Evolutionary conservation across 768 basidiomycete genomes (phyloP), one percentile per base, ranked within the genome.

Genomic region (Suillus occidentalis): DNA sequence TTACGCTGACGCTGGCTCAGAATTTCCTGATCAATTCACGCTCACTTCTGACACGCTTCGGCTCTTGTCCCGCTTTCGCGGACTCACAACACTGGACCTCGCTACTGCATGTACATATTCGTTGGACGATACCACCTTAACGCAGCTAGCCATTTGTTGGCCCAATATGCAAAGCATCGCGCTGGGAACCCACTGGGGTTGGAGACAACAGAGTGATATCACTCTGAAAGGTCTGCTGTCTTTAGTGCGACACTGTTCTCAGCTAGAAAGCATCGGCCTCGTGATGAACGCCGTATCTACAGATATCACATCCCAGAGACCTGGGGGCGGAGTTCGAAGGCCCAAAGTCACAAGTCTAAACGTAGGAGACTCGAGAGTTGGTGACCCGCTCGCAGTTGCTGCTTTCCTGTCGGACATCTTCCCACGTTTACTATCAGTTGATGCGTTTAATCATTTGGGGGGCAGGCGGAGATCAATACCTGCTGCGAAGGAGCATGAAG

Each of bases 81-180:
- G 53, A 14, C 53, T 61, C 16, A 61, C 61, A 58, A 53, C 61
- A 36, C 31, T 61, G 22, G 61, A 53, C 6, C 43, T 61, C 8
- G 47, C 47, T 20, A 63, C 56, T 31, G 36, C 53, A 37, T 60
- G 56, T 42, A 42, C 62, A 28, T 60, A 37, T 25, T 60, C 56
- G 40, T 59, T 63, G 60, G 56, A 63, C 62, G 62, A 63, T 31
- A 59, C 53, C n/a, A 25, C 56, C 5, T 42, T 63, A n/a, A 63
- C 56, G 18, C 56, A 63, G n/a, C 60, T 63, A n/a, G 62, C 62
- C 6, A 39, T 42, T 22, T 36, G 56, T 63, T 63, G 62, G 62
- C 62, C 62, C n/a, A 37, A 4, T 22, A n/a, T 63, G 62, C 56
- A 63, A 40, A 28, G 31, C 37, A 34, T 63, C 20, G 22, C 56